phyloP scores from a whole-genome alignment of 208 protist genomes.

The Trypanosoma conorhini region DNA sequence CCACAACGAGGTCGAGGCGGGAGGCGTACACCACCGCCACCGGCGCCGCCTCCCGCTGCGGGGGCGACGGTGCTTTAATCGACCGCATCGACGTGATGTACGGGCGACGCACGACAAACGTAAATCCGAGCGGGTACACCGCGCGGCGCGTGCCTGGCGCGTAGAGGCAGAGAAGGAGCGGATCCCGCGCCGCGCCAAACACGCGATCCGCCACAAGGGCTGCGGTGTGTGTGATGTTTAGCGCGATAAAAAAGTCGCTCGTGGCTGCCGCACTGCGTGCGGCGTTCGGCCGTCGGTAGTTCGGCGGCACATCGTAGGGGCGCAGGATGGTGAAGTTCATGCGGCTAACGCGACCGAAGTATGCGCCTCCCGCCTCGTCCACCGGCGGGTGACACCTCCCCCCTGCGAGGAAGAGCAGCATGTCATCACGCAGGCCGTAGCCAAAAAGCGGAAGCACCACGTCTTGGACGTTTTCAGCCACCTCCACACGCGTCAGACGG shows the following conservation, averaged over 20 bases:
- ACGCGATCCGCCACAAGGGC: conserved; percentile 34
- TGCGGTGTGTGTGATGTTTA: conserved; percentile 38
- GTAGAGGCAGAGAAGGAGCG: conserved; percentile 66
- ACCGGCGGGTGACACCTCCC: conserved; percentile 31
- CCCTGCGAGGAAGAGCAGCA: conserved; percentile 53
- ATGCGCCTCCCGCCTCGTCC: background rate
- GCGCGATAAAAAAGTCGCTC: conserved; percentile 37
- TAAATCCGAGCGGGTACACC: conserved; percentile 53
- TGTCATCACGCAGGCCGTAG: conserved; percentile 64
- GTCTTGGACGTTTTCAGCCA: conserved; percentile 53
- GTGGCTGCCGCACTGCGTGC: background rate
- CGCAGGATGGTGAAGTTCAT: conserved; percentile 61
- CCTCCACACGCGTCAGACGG: conserved; percentile 32
- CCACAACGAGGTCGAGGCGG: conserved; percentile 65
- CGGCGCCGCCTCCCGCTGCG: background rate
- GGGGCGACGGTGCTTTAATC: background rate
- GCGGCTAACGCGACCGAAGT: conserved; percentile 37
- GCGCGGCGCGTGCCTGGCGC: conserved; percentile 48
- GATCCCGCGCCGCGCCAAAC: conserved; percentile 32
- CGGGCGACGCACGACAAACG: conserved; percentile 54
- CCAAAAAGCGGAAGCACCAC: conserved; percentile 59
- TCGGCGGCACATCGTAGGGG: conserved; percentile 61
- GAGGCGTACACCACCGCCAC: conserved; percentile 55
- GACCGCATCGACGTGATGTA: conserved; percentile 36
- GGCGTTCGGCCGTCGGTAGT: conserved; percentile 25